phyloP scores from a whole-genome alignment of 2,329 filamentous ascomycete species.

The Hymenoscyphus occultus region DNA sequence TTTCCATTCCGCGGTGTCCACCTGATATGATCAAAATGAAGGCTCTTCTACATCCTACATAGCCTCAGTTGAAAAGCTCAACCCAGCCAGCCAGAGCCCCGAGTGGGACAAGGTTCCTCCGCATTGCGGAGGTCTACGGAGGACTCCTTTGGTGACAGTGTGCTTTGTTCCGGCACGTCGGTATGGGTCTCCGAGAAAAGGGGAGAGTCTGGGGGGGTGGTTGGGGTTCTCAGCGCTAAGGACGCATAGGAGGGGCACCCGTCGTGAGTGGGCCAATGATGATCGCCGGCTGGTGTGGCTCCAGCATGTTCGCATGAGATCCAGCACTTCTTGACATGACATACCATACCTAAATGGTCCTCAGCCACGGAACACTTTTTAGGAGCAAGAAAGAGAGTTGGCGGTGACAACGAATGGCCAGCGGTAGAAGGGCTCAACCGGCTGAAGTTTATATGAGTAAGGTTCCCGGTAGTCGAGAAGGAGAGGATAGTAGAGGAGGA shows the following conservation, averaged over 20 bases:
- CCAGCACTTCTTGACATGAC: not conserved
- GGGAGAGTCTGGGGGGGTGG: not conserved
- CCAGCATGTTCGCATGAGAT: conserved; percentile 15
- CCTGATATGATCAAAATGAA: conserved; percentile 5
- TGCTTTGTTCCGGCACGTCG: conserved; percentile 24
- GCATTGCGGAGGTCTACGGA: conserved; percentile 4
- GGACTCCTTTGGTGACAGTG: conserved; percentile 1
- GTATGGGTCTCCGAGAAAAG: conserved; percentile 23
- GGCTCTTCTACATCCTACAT: conserved; percentile 8
- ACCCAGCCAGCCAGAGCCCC: conserved; percentile 16
- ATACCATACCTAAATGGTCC: not conserved
- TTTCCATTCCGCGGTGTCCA: conserved; percentile 8
- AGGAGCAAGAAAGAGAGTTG: conserved; percentile 7
- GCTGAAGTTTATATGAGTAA: not conserved
- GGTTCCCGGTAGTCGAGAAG: not conserved
- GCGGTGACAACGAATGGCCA: conserved; percentile 4
- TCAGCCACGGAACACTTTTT: conserved; percentile 6
- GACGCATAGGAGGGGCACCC: conserved; percentile 17
- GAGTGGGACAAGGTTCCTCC: conserved; percentile 15
- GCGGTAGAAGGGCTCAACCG: not conserved
- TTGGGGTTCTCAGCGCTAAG: conserved; percentile 18
- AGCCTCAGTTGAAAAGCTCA: conserved; percentile 9
- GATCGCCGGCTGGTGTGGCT: conserved; percentile 4
- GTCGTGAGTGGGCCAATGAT: conserved; percentile 20
- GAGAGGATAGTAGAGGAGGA: not conserved